Base-by-base conservation (phyloP, 305 asterid species). In the Fraxinus latifolia region DNA sequence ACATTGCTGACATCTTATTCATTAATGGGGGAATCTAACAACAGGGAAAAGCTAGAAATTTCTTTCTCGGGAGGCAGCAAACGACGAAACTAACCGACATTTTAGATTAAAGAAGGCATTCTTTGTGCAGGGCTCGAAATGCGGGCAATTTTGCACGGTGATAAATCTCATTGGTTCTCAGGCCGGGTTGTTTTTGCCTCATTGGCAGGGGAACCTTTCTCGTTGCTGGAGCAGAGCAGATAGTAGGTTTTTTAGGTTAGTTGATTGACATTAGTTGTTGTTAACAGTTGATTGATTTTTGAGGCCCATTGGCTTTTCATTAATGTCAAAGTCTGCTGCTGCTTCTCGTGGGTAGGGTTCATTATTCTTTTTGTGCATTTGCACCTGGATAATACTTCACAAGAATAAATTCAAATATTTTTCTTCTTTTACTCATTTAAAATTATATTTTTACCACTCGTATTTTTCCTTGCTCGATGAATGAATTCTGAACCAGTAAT, bases 71-170 rank as follows among this genome's bases (percentile, higher is more conserved):
- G 85, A 88, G 90, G 90, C 91, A 84, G 87, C 80, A 68, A 73
- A 53, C 53, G 47, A 75, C 62, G 39, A 44, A 81, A 72, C 83
- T 88, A 90, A 89, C 93, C 89, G 86, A 84, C 76, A 29, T 27
- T 84, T 80, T 91, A 91, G 95, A 84, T 82, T 84, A 82, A 81
- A 87, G 55, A 82, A 80, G 72, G 55, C 67, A 86, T 93, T 91
- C 90, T 94, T 93, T 93, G 93, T 90, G 97, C 93, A 83, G 93
- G 87, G 89, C 91, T 86, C 90, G 60, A 78, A 86, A 84, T 77
- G 85, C 91, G 89, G 93, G 93, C 86, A 77, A 84, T 11, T 31
- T 80, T 83, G 94, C 97, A 88, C 84, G 87, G 85, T 76, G 84
- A 86, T 84, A 82, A 82, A 87, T 84, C 76, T 89, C 79, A 73